phyloP scores from a whole-genome alignment of 2,329 filamentous ascomycete genomes.

The Paramyrothecium sp. region DNA sequence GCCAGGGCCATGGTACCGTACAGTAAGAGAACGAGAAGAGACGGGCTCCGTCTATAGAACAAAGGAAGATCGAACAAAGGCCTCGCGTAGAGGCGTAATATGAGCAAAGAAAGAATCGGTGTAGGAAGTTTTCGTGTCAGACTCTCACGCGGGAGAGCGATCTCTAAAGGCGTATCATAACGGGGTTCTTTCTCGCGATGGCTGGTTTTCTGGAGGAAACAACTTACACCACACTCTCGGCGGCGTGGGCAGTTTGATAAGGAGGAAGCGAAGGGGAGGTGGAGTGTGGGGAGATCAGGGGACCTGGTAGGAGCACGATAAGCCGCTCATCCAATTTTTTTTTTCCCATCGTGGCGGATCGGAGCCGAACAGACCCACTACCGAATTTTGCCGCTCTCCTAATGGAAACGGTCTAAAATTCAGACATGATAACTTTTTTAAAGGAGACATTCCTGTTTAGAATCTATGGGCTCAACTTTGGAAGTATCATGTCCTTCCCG shows the following conservation, averaged over 20 bases:
- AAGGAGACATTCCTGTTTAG: no score
- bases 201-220: neutral
- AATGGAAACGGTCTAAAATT: neutral
- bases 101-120: neutral
- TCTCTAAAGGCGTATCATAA: neutral
- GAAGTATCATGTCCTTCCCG: no score
- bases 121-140: neutral
- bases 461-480: no score
- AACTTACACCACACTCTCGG: neutral
- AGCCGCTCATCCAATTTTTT: neutral
- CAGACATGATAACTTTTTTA: neutral
- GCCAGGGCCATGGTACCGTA: constrained; percentile 30
- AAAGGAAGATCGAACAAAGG: neutral
- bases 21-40: neutral
- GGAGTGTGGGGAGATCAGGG: neutral
- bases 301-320: neutral
- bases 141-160: neutral
- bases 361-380: neutral
- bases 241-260: neutral
- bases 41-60: neutral
- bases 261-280: neutral
- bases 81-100: neutral
- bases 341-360: neutral
- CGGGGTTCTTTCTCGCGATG: neutral
- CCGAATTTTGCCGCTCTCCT: neutral